Percentiles rank a stretch among this genome's conserved stretches.
phyloP scores from a whole-genome alignment of 2,329 filamentous ascomycete species.

The Fusarium scirpi region DNA sequence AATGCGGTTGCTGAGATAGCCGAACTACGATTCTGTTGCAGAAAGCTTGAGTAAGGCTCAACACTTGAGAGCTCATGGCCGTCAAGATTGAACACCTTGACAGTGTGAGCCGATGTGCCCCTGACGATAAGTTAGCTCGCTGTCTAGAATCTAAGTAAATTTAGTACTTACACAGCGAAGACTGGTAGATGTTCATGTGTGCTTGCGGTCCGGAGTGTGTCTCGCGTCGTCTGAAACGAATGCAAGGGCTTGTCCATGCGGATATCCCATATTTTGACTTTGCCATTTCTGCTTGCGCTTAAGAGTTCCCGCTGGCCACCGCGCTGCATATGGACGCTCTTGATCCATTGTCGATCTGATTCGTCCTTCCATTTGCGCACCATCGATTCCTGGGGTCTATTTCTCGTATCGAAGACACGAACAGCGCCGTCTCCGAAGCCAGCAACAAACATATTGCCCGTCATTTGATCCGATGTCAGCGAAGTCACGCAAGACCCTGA shows the following conservation, averaged over 20 bases:
- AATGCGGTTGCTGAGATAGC: constrained; percentile 92
- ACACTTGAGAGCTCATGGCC: constrained; percentile 82
- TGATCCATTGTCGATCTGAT: constrained; percentile 86
- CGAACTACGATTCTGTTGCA: constrained; percentile 81
- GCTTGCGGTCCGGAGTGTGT: constrained; percentile 85
- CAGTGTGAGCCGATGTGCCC: constrained; percentile 86
- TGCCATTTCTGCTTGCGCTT: constrained; percentile 90
- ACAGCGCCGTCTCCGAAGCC: constrained; percentile 97
- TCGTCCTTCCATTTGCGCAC: constrained; percentile 98
- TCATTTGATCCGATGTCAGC: constrained; percentile 96
- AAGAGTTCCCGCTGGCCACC: constrained; percentile 93
- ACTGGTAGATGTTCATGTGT: constrained; percentile 97
- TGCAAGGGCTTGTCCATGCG: constrained; percentile 83
- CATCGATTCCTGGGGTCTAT: constrained; percentile 89
- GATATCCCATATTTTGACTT: constrained; percentile 96
- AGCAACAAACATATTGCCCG: constrained; percentile 94
- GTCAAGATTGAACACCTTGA: constrained; percentile 93
- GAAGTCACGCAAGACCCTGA: constrained; percentile 97
- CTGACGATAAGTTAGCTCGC: constrained; percentile 61
- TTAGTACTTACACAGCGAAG: constrained; percentile 82
- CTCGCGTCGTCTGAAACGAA: constrained; percentile 78
- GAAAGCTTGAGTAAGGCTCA: constrained; percentile 90
- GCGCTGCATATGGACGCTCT: constrained; percentile 95
- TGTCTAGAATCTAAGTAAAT: background rate
- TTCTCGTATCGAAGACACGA: constrained; percentile 90